Evolutionary conservation across 2,329 filamentous ascomycete genomes (phyloP).

Genomic region (Lasiodiplodia theobromae): DNA sequence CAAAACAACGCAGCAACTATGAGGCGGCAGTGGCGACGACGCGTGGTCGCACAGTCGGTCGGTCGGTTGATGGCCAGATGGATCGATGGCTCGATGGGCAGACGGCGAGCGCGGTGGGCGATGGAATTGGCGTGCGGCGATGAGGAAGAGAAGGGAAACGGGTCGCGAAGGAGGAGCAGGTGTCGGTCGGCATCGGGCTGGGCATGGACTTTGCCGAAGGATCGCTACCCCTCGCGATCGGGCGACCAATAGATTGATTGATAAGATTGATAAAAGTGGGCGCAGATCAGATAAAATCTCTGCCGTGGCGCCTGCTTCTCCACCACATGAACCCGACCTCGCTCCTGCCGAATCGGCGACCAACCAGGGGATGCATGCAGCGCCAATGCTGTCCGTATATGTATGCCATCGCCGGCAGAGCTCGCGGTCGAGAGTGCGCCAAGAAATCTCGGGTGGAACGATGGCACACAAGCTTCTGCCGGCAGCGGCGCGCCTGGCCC

Average conservation of each 20-base stretch:
- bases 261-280: constrained; percentile 20
- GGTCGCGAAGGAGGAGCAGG: neutral
- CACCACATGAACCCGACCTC: neutral
- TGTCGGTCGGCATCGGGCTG: neutral
- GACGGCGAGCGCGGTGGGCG: too few species aligned
- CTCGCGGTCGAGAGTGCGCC: neutral
- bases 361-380: neutral
- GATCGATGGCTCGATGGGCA: neutral
- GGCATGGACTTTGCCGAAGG: neutral
- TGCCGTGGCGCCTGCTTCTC: constrained; percentile 10
- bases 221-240: neutral
- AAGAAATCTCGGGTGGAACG: neutral
- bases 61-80: neutral
- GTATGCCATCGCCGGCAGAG: neutral
- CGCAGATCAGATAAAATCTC: constrained; percentile 15
- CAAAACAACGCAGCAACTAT: too few species aligned
- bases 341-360: neutral
- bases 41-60: neutral
- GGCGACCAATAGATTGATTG: neutral
- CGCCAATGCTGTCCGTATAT: neutral
- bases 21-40: too few species aligned
- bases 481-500: neutral
- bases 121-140: neutral
- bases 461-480: neutral
- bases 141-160: neutral